Conservation (phyloP, 306 rosid genomes). For the Myrica gale region DNA sequence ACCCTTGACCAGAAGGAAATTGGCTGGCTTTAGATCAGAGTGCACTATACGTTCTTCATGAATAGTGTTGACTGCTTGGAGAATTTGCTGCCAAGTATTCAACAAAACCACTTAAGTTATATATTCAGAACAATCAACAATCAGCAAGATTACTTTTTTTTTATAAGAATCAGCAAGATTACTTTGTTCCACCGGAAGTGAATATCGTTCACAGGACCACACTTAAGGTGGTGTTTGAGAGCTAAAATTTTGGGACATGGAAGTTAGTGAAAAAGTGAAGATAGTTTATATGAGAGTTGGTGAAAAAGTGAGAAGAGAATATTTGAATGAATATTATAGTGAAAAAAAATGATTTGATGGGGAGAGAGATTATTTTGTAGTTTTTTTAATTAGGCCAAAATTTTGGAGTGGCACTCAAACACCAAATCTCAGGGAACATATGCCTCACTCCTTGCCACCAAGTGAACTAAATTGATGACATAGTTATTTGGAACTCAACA, state of each 20-base stretch:
- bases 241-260: too few relatives aligned
- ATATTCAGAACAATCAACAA: not conserved
- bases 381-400: too few relatives aligned
- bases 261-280: too few relatives aligned
- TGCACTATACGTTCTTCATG: conserved; percentile 94
- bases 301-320: too few relatives aligned
- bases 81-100: conserved; percentile 78
- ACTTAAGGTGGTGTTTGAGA: too few relatives aligned
- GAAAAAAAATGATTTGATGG: too few relatives aligned
- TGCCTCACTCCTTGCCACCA: not conserved
- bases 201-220: not conserved
- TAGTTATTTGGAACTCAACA: not conserved
- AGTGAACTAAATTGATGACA: not conserved
- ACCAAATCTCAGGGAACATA: not conserved
- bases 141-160: not conserved
- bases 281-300: too few relatives aligned
- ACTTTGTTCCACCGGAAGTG: not conserved
- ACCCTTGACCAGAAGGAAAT: conserved; percentile 93
- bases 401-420: too few relatives aligned
- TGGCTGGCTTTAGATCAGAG: conserved; percentile 97
- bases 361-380: too few relatives aligned
- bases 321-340: too few relatives aligned
- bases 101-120: conserved; percentile 24
- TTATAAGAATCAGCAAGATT: not conserved
- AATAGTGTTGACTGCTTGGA: conserved; percentile 85